Percentiles rank a stretch among this genome's conserved stretches.
These are phyloP conservation scores for Debaryomyces hansenii DNA, from an alignment of 805 yeast species.

Conservation along the genomic window DNA sequence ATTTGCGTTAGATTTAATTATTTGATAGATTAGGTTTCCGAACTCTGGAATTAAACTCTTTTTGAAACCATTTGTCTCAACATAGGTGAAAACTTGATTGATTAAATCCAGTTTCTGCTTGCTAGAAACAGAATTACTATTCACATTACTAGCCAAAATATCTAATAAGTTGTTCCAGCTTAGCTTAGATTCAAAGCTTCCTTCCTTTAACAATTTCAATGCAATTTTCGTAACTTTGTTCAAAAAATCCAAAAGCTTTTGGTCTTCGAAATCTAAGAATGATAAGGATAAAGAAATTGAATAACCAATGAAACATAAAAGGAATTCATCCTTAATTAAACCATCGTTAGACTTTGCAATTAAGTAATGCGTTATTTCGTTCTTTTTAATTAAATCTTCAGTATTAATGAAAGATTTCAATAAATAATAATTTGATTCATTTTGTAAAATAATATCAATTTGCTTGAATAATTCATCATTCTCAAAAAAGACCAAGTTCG, in stretches of 20 bases:
- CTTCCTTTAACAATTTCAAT: conserved; percentile 3
- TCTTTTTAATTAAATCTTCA: not conserved
- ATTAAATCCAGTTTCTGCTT: conserved; percentile 12
- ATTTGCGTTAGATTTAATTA: conserved; percentile 21
- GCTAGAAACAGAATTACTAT: not conserved
- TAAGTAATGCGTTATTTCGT: conserved; percentile 8
- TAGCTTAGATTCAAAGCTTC: conserved; percentile 1
- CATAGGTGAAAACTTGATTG: conserved; percentile 19
- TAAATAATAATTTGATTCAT: conserved; percentile 9
- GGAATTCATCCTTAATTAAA: conserved; percentile 10
- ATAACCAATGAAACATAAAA: conserved; percentile 18
- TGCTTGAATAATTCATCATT: conserved; percentile 5
- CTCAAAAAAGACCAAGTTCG: conserved; percentile 7
- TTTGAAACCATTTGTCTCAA: conserved; percentile 25
- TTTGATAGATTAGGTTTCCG: conserved; percentile 25
- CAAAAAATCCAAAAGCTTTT: conserved; percentile 1
- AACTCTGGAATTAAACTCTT: conserved; percentile 25
- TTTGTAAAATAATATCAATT: conserved; percentile 6
- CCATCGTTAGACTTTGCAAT: conserved; percentile 7
- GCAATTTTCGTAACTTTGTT: conserved; percentile 5
- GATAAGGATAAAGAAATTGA: conserved; percentile 14
- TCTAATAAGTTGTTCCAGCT: conserved; percentile 13
- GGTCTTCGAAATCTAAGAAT: conserved; percentile 18
- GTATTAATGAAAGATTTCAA: conserved; percentile 14
- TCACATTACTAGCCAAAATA: conserved; percentile 4